Evolutionary conservation across 2,329 filamentous ascomycete genomes (phyloP).

Genomic region (Alternaria viburni): DNA sequence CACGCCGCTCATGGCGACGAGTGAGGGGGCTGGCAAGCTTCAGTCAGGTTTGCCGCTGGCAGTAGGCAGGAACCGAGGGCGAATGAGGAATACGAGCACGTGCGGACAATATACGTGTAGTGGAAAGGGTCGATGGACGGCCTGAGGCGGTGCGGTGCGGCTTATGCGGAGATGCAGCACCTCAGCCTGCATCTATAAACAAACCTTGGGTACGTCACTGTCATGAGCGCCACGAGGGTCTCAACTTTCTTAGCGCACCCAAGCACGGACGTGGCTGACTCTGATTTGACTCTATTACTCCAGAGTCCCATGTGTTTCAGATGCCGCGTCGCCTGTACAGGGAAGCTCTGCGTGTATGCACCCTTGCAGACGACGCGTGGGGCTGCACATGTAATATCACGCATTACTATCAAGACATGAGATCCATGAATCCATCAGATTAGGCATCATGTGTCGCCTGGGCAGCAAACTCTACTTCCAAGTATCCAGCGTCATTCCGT

Average conservation of each 20-base stretch:
- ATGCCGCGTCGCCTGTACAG: neutral
- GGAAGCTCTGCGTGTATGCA: neutral
- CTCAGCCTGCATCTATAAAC: slow-evolving; percentile 14
- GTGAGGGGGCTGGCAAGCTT: neutral
- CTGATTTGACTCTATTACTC: slow-evolving; percentile 15
- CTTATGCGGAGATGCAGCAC: slow-evolving; percentile 4
- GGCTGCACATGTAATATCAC: slow-evolving; percentile 6
- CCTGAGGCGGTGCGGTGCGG: slow-evolving; percentile 14
- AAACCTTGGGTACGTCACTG: slow-evolving; percentile 23
- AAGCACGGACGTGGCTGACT: slow-evolving; percentile 18
- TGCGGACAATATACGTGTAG: slow-evolving; percentile 10
- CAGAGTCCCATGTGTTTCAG: slow-evolving; percentile 2
- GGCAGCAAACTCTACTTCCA: neutral
- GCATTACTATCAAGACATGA: slow-evolving; percentile 4
- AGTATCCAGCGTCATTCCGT: neutral
- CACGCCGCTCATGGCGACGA: slow-evolving; percentile 44
- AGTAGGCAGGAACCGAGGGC: neutral
- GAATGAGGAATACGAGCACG: slow-evolving; percentile 15
- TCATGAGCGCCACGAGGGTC: slow-evolving; percentile 12
- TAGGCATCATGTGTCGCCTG: slow-evolving; percentile 3
- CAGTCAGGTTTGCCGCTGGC: neutral
- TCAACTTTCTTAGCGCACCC: neutral
- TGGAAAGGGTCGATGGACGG: neutral
- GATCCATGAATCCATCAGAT: neutral
- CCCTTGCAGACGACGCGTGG: slow-evolving; percentile 5